Base-by-base conservation (phyloP, 768 basidiomycete species). In the Boletus insuetus region DNA sequence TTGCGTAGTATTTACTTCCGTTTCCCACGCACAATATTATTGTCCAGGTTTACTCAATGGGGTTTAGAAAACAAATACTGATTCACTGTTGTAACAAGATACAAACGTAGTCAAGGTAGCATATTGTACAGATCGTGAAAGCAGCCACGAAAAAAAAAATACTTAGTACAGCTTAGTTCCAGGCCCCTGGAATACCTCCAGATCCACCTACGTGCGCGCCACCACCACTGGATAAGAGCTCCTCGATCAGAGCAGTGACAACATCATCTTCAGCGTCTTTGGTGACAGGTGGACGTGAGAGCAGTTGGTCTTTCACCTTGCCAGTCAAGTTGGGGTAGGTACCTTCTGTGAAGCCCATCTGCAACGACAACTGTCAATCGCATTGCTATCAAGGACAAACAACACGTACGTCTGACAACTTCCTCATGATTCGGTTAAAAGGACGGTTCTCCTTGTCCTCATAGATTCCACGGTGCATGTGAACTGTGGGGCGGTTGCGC, bases 331-430 rank as follows among this genome's bases (percentile, higher is more conserved):
- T 74, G 37, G 86, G 83, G 67, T 85, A 77, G 17, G 77, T 75
- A 45, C 72, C 73, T 52, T 83, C 77, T 12, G 82, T 83, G 60
- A 89, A 88, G n/a, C 87, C 87, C 87, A 89, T 89, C 87, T 89
- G 47, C 34, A 44, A 40, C 14, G 22, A 41, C n/a, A 14, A 49
- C 8, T 19, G 46, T 62, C 26, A 54, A 20, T 45, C 51, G 63
- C 19, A 64, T 62, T 38, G 29, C 4, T 35, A 39, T 7, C 43
- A 46, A 24, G 29, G 53, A 40, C 12, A 42, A 37, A 53, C 3
- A 49, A 32, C 11, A 78, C 83, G 48, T 68, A 89, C 87, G 65
- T 87, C 88, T 51, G 79, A 79, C 16, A 91, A 73, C 60, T 82
- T 80, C 61, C 69, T 80, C 53, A 75, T 77, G 59, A 89, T 82